These are phyloP conservation scores for Pythium sukuiense DNA, from an alignment of 352 stramenopile species.

Conservation along the genomic window DNA sequence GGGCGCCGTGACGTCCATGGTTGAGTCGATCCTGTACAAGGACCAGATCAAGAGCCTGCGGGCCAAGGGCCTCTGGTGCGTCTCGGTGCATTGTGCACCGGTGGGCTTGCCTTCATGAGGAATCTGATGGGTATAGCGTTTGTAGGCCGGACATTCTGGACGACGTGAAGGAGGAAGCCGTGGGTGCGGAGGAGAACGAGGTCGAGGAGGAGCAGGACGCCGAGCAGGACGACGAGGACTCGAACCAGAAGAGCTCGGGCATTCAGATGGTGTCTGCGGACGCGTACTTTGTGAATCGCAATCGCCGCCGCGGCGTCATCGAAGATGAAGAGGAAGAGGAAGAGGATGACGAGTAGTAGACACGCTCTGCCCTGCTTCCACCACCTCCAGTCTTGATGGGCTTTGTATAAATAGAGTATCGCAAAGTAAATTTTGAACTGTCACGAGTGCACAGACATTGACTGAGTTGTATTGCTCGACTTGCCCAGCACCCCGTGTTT, in stretches of 20 bases:
- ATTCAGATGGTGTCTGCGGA: slow-evolving; percentile 56
- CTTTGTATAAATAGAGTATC: slow-evolving; percentile 29
- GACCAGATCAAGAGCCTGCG: slow-evolving; percentile 98
- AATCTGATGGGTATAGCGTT: not conserved
- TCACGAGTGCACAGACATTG: not conserved
- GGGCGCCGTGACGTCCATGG: slow-evolving; percentile 87
- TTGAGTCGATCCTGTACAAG: slow-evolving; percentile 98
- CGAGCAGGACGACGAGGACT: slow-evolving; percentile 22
- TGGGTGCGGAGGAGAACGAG: slow-evolving; percentile 10
- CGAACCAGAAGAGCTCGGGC: slow-evolving; percentile 33
- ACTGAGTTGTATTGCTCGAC: not conserved
- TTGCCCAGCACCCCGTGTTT: not conserved
- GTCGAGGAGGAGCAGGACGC: slow-evolving; percentile 14
- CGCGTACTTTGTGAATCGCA: slow-evolving; percentile 70
- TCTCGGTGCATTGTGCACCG: slow-evolving; percentile 7
- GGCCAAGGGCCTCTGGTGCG: slow-evolving; percentile 90
- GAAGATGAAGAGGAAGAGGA: slow-evolving; percentile 73
- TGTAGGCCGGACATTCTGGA: slow-evolving; percentile 66
- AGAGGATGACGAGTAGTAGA: slow-evolving; percentile 43
- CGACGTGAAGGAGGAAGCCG: slow-evolving; percentile 21
- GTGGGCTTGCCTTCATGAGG: not conserved
- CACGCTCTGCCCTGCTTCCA: slow-evolving; percentile 5
- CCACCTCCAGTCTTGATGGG: not conserved
- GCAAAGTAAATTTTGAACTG: slow-evolving; percentile 7
- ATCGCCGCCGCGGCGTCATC: slow-evolving; percentile 73